A percentile compares a stretch with the other conserved stretches of the same genome.
Conservation (phyloP, 768 basidiomycete genomes). For the Lepiota brunneoincarnata region DNA sequence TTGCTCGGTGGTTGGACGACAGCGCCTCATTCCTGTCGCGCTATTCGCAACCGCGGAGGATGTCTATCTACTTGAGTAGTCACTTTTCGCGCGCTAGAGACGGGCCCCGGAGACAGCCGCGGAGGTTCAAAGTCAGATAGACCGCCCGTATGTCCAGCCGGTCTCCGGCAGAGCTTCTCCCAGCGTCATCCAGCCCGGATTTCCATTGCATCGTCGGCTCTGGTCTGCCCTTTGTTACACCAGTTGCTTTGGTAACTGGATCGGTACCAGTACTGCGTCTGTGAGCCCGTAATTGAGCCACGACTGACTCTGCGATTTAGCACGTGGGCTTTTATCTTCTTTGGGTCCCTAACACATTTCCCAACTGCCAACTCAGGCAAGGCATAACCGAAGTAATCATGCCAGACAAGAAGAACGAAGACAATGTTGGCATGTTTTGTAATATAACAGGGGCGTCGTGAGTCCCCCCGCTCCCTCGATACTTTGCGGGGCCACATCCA, state of each 20-base stretch:
- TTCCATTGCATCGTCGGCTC: neutral
- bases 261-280: neutral
- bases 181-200: neutral
- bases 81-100: no score
- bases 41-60: no score
- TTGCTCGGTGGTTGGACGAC: no score
- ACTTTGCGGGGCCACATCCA: neutral
- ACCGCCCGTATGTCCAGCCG: neutral
- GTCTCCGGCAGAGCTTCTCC: neutral
- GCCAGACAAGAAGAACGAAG: conserved; percentile 46
- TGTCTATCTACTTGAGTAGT: no score
- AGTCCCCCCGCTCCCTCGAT: conserved; percentile 29
- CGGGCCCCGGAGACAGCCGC: conserved; percentile 3
- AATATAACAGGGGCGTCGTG: conserved; percentile 70
- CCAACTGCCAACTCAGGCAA: conserved; percentile 6
- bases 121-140: conserved; percentile 8
- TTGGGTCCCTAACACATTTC: neutral
- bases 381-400: conserved; percentile 17
- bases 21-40: no score
- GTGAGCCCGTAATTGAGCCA: conserved; percentile 1
- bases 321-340: conserved; percentile 7
- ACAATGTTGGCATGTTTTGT: conserved; percentile 56
- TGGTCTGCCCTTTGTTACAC: neutral
- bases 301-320: conserved; percentile 1
- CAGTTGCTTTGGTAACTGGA: neutral